A percentile compares a stretch with the other conserved stretches of the same genome.
These are phyloP conservation scores for Rhizopogon rudus DNA, from an alignment of 768 basidiomycete genomes.

Conservation along the genomic window DNA sequence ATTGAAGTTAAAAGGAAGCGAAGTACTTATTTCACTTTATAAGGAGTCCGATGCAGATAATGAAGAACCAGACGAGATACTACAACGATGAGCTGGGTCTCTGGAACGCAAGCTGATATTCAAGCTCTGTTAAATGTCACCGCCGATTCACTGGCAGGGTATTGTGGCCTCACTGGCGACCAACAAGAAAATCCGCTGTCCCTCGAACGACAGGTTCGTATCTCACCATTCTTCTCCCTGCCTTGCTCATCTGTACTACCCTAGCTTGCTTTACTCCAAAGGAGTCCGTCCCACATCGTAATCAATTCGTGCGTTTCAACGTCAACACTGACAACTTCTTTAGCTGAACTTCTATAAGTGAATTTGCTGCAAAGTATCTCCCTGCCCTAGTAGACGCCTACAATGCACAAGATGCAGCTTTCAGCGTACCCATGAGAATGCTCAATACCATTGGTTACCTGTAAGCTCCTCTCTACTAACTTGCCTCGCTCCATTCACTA, in stretches of 20 bases:
- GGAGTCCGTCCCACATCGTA: slow-evolving; percentile 17
- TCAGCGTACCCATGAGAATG: slow-evolving; percentile 22
- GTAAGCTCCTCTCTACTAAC: slow-evolving; percentile 13
- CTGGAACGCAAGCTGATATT: not conserved
- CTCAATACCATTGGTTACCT: slow-evolving; percentile 32
- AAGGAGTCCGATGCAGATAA: no score
- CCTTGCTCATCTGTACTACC: not conserved
- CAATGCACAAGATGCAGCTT: slow-evolving; percentile 15
- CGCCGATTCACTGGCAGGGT: slow-evolving; percentile 7
- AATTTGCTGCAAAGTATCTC: slow-evolving; percentile 35
- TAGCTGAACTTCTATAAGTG: slow-evolving; percentile 8
- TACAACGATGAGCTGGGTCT: not conserved
- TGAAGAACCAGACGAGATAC: no score
- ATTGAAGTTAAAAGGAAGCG: no score
- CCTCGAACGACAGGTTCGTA: slow-evolving; percentile 11
- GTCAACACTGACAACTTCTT: no score
- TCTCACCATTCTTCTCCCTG: not conserved
- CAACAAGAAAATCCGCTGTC: slow-evolving; percentile 2
- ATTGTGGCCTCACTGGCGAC: slow-evolving; percentile 11
- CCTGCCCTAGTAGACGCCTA: slow-evolving; percentile 29
- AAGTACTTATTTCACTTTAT: no score
- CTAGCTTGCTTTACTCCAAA: slow-evolving; percentile 27
- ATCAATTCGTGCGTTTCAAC: not conserved
- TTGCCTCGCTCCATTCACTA: not conserved
- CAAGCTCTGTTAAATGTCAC: slow-evolving; percentile 9